These are phyloP conservation scores for Graphiopsis chlorocephala DNA, from an alignment of 2,329 filamentous ascomycete genomes.

Conservation along the genomic window DNA sequence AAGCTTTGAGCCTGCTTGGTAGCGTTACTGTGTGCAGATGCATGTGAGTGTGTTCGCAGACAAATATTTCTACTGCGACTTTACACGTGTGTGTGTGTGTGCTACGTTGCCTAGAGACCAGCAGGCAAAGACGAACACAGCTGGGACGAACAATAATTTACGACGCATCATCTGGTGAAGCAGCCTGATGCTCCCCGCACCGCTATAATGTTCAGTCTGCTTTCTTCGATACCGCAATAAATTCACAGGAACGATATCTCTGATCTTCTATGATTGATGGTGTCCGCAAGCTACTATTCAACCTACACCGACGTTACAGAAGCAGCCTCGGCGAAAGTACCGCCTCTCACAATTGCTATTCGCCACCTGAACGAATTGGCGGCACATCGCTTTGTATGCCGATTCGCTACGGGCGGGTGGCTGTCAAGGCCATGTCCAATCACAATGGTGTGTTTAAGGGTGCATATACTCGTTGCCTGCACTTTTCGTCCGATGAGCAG, in stretches of 20 bases:
- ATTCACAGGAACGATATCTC: neutral
- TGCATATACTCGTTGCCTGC: neutral
- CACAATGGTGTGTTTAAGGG: neutral
- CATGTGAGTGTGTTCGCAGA: neutral
- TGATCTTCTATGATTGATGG: neutral
- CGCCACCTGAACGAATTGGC: neutral
- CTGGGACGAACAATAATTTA: neutral
- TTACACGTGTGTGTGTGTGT: neutral
- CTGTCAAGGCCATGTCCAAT: neutral
- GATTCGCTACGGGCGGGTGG: neutral
- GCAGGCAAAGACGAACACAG: neutral
- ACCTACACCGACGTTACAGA: neutral
- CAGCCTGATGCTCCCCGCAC: neutral
- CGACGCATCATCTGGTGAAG: neutral
- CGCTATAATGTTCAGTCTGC: neutral
- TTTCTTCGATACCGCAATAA: neutral
- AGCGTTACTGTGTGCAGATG: neutral
- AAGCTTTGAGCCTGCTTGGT: no score
- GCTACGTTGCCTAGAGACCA: neutral
- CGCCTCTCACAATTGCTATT: neutral
- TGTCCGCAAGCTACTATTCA: neutral
- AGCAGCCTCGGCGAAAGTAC: neutral
- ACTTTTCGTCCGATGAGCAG: neutral
- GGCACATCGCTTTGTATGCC: constrained; percentile 2
- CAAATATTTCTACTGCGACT: neutral